Evolutionary conservation across 495 filamentous ascomycete species (phyloP), one percentile per base, ranked within the genome.

Genomic region (Saxophila tyrrhenica): DNA sequence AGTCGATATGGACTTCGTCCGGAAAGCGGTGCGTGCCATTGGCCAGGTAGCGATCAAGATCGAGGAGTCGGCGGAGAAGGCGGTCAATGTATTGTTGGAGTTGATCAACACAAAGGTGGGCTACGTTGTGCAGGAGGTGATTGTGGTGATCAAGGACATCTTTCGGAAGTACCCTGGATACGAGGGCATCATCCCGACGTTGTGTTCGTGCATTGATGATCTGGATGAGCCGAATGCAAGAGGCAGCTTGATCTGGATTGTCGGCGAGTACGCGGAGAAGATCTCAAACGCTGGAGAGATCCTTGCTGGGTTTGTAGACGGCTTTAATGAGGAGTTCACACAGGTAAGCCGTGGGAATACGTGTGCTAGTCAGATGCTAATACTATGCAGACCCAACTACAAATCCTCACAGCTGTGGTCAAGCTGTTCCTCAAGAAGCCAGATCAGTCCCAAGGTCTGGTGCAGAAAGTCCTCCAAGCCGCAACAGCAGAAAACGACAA

Each of bases 11-110:
- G 94, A 98, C 65, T 97, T 97, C 64, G 92, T 96, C 52, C 83
- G 88, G 55, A 79, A 89, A 56, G 91, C 92, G 0, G 87, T 98
- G 56, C 86, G 85, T 65, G 92, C 92, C 5, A 97, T 98, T 59
- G 92, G 92, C 21, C 94, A 98, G 65, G 88, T 91, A 50, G 92
- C 92, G 24, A 97, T 98, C 72, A 98, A 98, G 73, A 95, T 98
- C 61, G 92, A 97, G 68, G 80, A 78, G 48, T 87, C 89, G 10
- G 90, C 85, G 58, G 89, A 95, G 69, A 89, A 87, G 69, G 96
- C 91, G 62, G 92, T 98, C 57, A 94, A 95, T 64, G 86, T 89
- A 2, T 72, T 98, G 20, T 73, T 97, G 54, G 92, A 98, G 64
- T 72, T 98, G 19, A 95, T 98, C 62, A 85, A 88, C 56, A 95